phyloP scores from a whole-genome alignment of 73 alveolate genomes.

The Paraurostyla sp. region DNA sequence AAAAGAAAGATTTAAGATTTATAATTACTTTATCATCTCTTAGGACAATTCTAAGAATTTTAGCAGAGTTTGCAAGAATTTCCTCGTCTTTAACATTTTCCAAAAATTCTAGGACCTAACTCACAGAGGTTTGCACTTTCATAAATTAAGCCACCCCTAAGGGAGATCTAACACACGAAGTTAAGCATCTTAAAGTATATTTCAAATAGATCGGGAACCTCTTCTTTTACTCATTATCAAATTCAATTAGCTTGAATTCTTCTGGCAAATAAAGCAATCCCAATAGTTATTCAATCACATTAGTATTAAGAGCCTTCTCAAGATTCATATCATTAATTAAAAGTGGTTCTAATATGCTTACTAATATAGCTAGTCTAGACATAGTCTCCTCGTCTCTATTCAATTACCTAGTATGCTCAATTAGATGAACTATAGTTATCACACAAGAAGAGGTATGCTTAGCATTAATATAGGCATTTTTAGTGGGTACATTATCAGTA shows the following conservation, averaged over 20 bases:
- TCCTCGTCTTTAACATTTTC: slow-evolving; percentile 71
- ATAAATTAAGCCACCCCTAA: slow-evolving; percentile 43
- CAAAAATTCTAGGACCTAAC: slow-evolving; percentile 56
- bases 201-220: slow-evolving; percentile 61
- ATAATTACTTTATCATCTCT: slow-evolving; percentile 58
- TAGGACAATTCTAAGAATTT: slow-evolving; percentile 54
- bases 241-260: not conserved
- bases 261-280: slow-evolving; percentile 23
- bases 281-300: slow-evolving; percentile 15
- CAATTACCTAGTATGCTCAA: slow-evolving; percentile 48
- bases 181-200: slow-evolving; percentile 69
- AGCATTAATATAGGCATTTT: slow-evolving; percentile 44
- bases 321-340: slow-evolving; percentile 66
- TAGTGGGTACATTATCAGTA: not conserved
- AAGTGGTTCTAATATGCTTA: slow-evolving; percentile 63
- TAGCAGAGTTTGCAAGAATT: slow-evolving; percentile 67
- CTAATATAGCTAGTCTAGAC: slow-evolving; percentile 58
- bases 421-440: slow-evolving; percentile 38
- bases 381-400: slow-evolving; percentile 56
- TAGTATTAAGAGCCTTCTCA: slow-evolving; percentile 52
- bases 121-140: slow-evolving; percentile 46
- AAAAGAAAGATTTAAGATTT: not conserved
- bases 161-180: slow-evolving; percentile 65
- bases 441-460: slow-evolving; percentile 48
- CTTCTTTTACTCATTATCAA: slow-evolving; percentile 34